phyloP scores from a whole-genome alignment of 1,284 basidiomycete genomes.

The Austropuccinia psidii region DNA sequence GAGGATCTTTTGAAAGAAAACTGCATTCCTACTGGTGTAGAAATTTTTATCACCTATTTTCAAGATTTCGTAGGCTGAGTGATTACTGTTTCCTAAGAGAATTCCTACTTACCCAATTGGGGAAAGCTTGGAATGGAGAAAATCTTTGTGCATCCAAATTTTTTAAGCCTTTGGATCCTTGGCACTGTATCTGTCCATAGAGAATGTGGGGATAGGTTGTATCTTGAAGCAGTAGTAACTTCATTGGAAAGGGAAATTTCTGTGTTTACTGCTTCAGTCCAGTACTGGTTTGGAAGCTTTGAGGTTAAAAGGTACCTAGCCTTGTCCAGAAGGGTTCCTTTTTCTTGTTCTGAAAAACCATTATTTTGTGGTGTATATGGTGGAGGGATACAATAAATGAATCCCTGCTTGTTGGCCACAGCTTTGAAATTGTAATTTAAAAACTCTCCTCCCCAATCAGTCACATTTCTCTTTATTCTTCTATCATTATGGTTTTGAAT shows the following conservation, averaged over 20 bases:
- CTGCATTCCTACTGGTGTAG: not conserved
- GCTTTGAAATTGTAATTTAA: not conserved
- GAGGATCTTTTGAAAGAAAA: not conserved
- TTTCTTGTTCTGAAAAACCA: no score
- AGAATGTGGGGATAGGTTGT: no score
- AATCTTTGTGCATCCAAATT: not conserved
- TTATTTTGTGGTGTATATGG: slow-evolving; percentile 8
- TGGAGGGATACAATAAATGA: not conserved
- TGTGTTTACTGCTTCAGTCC: no score
- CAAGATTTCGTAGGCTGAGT: not conserved
- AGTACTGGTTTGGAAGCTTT: no score
- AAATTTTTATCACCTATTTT: not conserved
- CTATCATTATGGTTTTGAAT: not conserved
- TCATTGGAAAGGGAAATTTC: no score
- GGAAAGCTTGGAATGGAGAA: not conserved
- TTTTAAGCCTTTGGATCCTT: not conserved
- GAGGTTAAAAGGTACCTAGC: no score
- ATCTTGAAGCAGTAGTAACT: not conserved
- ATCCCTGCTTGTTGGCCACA: not conserved
- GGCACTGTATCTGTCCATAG: no score
- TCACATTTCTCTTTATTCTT: not conserved
- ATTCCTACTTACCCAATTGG: no score
- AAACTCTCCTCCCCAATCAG: slow-evolving; percentile 3
- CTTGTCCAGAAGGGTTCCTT: no score
- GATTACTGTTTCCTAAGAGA: not conserved